Evolutionary conservation across 495 filamentous ascomycete genomes (phyloP), one percentile per base, ranked within the genome.

Genomic region (Peziza echinospora): DNA sequence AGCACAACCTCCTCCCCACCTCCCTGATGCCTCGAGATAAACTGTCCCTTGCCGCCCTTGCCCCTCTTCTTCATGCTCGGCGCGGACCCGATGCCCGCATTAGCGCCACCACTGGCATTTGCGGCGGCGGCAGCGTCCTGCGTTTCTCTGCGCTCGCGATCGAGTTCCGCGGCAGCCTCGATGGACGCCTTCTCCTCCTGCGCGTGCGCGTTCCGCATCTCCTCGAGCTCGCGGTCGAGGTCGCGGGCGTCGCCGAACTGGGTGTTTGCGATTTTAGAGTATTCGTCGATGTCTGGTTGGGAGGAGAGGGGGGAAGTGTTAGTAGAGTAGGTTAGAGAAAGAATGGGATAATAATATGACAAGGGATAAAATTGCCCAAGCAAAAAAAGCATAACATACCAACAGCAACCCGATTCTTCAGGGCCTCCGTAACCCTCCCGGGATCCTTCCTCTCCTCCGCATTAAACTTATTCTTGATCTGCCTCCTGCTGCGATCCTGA

Each of bases 401-500:
- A 41, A 53, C 46, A 24, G 44, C 23, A 54, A 59, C 47, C 22
- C 56, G 46, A 22, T 49, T 59, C 48, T 51, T 62, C 5, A 94
- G 65, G 0, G 79, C 76, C 5, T 68, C 68, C 37, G 76, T 78
- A 53, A 97, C 73, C 41, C 72, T 69, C 11, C 66, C 59, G 2
- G 80, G 75, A 51, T 83, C 68, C n/a, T 71, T 64, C n/a, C 74
- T 68, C 63, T 96, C 91, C 62, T 97, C 89, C 45, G 78, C 80
- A 52, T 80, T 82, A 65, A 91, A 97, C 61, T 96, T 97, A 41
- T 80, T 62, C 64, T 94, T 93, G 59, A 96, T 76, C 53, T 84
- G 75, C 16, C 77, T 73, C 43, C 89, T 69, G 21, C 68, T 80
- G 19, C 80, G 71, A 24, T 73, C 73, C 0, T 76, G 75, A 56